Base-by-base conservation (phyloP, 345 rosid species). In the Gossypium anomalum region DNA sequence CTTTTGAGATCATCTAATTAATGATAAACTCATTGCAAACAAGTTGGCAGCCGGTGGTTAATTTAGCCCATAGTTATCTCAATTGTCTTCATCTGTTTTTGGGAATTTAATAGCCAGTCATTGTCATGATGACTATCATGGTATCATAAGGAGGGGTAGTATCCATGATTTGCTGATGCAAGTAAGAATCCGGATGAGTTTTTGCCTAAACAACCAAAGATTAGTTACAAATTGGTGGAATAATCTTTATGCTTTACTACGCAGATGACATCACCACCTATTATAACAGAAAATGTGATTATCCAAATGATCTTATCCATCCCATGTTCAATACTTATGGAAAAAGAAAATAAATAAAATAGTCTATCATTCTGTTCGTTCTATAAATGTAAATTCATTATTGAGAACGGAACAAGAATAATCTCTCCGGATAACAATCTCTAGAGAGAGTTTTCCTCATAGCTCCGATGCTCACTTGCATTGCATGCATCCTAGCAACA, bases 11-110 rank as follows among this genome's bases (percentile, higher is more conserved):
- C 76, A 49, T 27, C 62, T 27, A n/a, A 20, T 51, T 34, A 34
- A 34, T 34, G 23, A 49, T 55, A 27, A 15, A 56, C 52, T 55
- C 19, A 44, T 17, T 47, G 17, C 19, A 23, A 64, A 55, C 16
- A 63, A 64, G 58, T 19, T 14, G 23, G 78, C 34, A 38, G 70
- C 22, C 74, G n/a, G 70, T 55, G 78, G 72, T 79, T 69, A 55
- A 61, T 60, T 47, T 13, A 63, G 41, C 41, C 7, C 25, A 49
- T 63, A 53, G 45, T 6, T 9, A 0, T 3, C 48, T 4, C 15
- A 29, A 16, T 20, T 41, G 55, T 49, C 19, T 9, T 23, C 0
- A 8, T 22, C 43, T 20, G 41, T 34, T 34, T 48, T 15, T 64
- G 3, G 12, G 11, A 9, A 59, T 51, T 68, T 60, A 67, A 48